These are phyloP conservation scores for Backusella sp. DNA, from an alignment of 192 early-diverging fungal species.

Conservation along the genomic window DNA sequence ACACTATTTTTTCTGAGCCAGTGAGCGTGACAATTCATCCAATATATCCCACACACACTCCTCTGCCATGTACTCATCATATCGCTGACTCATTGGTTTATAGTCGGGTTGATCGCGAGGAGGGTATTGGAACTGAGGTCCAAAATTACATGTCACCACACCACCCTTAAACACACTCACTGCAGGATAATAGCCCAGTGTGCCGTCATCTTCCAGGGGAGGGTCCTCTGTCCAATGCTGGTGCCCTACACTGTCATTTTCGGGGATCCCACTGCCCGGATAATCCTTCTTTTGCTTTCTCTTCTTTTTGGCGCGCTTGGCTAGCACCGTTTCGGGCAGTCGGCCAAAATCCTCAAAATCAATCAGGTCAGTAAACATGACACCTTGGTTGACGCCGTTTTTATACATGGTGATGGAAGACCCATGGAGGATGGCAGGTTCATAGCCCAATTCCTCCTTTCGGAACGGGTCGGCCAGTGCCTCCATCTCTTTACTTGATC, in stretches of 20 bases:
- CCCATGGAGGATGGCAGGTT: slow-evolving; percentile 39
- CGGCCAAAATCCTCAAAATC: slow-evolving; percentile 39
- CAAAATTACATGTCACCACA: slow-evolving; percentile 60
- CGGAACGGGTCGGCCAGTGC: slow-evolving; percentile 42
- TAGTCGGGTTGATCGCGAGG: slow-evolving; percentile 41
- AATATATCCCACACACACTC: slow-evolving; percentile 60
- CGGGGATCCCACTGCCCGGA: slow-evolving; percentile 1
- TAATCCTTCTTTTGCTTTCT: slow-evolving; percentile 18
- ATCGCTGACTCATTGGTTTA: slow-evolving; percentile 57
- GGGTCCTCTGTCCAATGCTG: slow-evolving; percentile 45
- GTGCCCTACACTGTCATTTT: slow-evolving; percentile 23
- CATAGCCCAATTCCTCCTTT: not conserved
- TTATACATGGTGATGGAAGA: slow-evolving; percentile 65
- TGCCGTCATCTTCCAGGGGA: slow-evolving; percentile 56
- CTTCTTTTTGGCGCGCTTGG: slow-evolving; percentile 21
- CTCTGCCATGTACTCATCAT: slow-evolving; percentile 55
- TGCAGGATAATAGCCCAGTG: slow-evolving; percentile 63
- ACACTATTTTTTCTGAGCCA: not conserved
- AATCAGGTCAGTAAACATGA: slow-evolving; percentile 52
- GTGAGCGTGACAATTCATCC: slow-evolving; percentile 47
- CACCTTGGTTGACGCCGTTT: slow-evolving; percentile 59
- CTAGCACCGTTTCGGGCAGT: slow-evolving; percentile 15
- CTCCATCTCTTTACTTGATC: slow-evolving; percentile 49
- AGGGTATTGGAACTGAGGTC: slow-evolving; percentile 59
- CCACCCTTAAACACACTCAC: slow-evolving; percentile 63